Conservation (phyloP, 2,329 filamentous ascomycete species). For the Leptographium flavum region DNA sequence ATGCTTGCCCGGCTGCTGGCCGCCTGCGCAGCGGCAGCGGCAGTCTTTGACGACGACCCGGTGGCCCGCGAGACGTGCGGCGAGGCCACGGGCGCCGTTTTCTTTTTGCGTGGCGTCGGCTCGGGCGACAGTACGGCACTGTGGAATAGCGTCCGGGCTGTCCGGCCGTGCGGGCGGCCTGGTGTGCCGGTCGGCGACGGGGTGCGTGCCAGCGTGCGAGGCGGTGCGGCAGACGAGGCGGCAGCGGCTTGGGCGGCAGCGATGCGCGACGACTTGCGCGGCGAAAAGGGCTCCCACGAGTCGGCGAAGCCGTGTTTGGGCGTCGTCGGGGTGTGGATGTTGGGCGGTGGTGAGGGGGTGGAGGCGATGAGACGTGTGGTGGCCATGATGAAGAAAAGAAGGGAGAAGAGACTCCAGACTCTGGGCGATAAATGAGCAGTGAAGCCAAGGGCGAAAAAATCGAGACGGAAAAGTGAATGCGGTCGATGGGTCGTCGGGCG, state of each 20-base stretch:
- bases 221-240: background rate
- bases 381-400: background rate
- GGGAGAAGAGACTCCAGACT: too few relatives aligned
- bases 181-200: constrained; percentile 31
- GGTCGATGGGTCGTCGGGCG: background rate
- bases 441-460: background rate
- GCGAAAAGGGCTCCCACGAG: constrained; percentile 57
- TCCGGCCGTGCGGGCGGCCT: constrained; percentile 10
- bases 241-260: constrained; percentile 30
- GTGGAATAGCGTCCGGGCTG: constrained; percentile 5
- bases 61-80: constrained; percentile 9
- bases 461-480: background rate
- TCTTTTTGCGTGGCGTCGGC: constrained; percentile 36
- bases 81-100: constrained; percentile 26
- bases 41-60: background rate
- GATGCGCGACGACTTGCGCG: constrained; percentile 54
- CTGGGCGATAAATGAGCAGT: too few relatives aligned
- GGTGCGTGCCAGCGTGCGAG: constrained; percentile 28
- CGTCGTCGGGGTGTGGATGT: constrained; percentile 51
- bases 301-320: constrained; percentile 55
- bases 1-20: constrained; percentile 8
- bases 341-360: constrained; percentile 46
- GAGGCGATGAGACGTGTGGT: constrained; percentile 16
- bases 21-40: constrained; percentile 23
- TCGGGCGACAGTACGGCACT: constrained; percentile 22